Percentiles rank a stretch among this genome's conserved stretches.
phyloP scores from a whole-genome alignment of 441 rosid species.

The Brassica balearica region DNA sequence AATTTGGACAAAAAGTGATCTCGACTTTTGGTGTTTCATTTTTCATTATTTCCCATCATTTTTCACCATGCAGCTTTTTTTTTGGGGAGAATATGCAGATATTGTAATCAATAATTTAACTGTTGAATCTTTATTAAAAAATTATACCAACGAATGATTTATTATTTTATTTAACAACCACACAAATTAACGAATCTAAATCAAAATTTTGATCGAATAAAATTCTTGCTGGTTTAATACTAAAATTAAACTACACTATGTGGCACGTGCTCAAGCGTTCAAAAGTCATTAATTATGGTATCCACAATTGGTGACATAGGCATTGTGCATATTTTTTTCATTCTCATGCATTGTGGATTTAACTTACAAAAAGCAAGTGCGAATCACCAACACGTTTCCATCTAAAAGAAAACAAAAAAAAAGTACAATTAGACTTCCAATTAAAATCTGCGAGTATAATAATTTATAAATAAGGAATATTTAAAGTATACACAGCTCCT shows the following conservation, averaged over 20 bases:
- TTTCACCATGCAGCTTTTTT: neutral
- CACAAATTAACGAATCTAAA: neutral
- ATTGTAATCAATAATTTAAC: neutral
- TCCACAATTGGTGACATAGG: neutral
- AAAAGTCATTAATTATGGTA: neutral
- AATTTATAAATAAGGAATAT: neutral
- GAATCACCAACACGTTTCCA: conserved; percentile 2
- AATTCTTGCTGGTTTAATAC: neutral
- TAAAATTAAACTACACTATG: neutral
- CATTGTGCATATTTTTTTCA: too few relatives aligned
- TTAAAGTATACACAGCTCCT: too few relatives aligned
- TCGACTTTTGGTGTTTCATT: neutral
- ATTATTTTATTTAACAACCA: neutral
- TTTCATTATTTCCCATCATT: too few relatives aligned
- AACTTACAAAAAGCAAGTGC: neutral
- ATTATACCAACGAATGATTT: neutral
- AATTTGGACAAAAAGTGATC: neutral
- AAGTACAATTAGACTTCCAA: neutral
- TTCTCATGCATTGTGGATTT: neutral
- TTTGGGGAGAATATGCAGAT: too few relatives aligned
- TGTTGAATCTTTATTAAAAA: too few relatives aligned
- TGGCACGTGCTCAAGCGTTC: neutral
- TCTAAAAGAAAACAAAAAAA: neutral
- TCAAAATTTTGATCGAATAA: too few relatives aligned
- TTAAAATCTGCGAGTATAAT: too few relatives aligned